Evolutionary conservation across 768 basidiomycete species (phyloP), one percentile per base, ranked within the genome.

Genomic region (Tephrocybe sp.): DNA sequence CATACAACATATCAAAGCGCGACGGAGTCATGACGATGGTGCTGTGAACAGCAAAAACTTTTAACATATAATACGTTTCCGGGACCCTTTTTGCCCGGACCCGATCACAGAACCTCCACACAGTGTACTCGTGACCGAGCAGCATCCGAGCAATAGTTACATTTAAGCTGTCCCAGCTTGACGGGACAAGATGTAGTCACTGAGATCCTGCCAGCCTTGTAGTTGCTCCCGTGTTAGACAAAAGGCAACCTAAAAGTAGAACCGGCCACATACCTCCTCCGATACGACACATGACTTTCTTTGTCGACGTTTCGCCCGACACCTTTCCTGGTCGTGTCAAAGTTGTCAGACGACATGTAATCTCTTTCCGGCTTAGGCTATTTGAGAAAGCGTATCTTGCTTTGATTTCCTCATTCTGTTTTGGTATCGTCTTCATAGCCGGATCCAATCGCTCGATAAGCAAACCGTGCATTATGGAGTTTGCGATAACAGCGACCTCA

Each of bases 231-330:
- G 42, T 42, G 52, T 56, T 51, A 59, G 49, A 47, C 27, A 51
- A 2, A n/a, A n/a, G 11, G 32, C 0, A 39, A 36, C 36, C 16
- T 44, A 9, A 35, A 43, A 12, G 11, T 31, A 18, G 49, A 30
- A 44, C 28, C 52, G 51, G 38, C 44, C 5, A 74, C 83, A 61
- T 56, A 85, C 89, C 89, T 67, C 89, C 90, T 38, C 92, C 92
- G 53, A 94, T 87, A 52, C 92, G 84, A 69, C 87, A 91, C 86
- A 95, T 88, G 25, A 94, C 92, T 68, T 92, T 94, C 80, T 87
- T 91, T 53, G 81, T 82, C 50, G 36, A 46, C 11, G 69, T 80
- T 57, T 70, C 77, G 39, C 69, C 71, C 48, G 74, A 73, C 41
- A 73, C 65, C 62, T 74, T 75, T 19, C 75, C 76, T 9, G 78